Evolutionary conservation across 2,329 filamentous ascomycete species (phyloP).

Genomic region (Colletotrichum tabaci): DNA sequence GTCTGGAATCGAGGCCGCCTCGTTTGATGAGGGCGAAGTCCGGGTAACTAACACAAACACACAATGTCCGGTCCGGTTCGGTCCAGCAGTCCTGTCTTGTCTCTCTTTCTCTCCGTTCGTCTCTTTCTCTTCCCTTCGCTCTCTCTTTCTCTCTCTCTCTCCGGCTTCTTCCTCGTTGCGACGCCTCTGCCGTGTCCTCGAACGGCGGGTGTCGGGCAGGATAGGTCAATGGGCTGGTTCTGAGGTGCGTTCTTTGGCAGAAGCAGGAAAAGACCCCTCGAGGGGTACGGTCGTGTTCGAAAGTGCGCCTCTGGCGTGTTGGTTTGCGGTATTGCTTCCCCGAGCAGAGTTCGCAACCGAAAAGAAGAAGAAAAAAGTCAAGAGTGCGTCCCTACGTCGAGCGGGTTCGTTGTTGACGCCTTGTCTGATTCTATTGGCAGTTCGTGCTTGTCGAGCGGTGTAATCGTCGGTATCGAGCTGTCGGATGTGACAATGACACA

Average conservation of each 20-base stretch:
- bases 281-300: neutral
- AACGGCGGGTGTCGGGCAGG: constrained; percentile 26
- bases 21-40: neutral
- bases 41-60: neutral
- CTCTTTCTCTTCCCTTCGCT: too few species aligned
- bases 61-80: constrained; percentile 6
- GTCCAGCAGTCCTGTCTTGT: too few species aligned
- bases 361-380: too few species aligned
- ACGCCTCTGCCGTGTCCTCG: constrained; percentile 24
- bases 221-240: constrained; percentile 9
- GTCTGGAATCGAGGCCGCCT: neutral
- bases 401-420: constrained; percentile 14
- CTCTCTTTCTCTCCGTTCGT: too few species aligned
- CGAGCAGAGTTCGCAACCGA: constrained; percentile 7
- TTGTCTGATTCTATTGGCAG: too few species aligned
- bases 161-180: neutral
- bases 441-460: too few species aligned
- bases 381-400: constrained; percentile 22
- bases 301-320: constrained; percentile 29
- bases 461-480: constrained; percentile 23
- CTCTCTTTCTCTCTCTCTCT: too few species aligned
- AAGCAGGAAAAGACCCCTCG: too few species aligned
- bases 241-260: constrained; percentile 5
- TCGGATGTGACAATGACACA: constrained; percentile 26
- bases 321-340: constrained; percentile 5